Evolutionary conservation across 768 basidiomycete genomes (phyloP), one percentile per base, ranked within the genome.

Genomic region (Lactarius tabidus): DNA sequence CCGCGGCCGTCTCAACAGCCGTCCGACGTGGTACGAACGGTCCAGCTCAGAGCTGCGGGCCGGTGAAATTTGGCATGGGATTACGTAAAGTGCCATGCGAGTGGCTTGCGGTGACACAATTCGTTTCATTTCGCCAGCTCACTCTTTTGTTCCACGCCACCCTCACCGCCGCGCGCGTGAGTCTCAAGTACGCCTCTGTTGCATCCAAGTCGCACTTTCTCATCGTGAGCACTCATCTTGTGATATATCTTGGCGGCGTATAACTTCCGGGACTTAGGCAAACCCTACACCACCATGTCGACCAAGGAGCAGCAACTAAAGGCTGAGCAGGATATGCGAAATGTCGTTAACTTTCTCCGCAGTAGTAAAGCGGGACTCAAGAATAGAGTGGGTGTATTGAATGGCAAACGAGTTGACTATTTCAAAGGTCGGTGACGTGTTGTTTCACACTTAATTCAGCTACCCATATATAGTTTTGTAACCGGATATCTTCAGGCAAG

Each of bases 351-450:
- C 69, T 99, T 91, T 73, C 80, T 99, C 57, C 86, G 97, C 53
- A 88, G 90, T 69, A 88, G 90, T 70, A 88, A 87, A 71, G 82
- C 92, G 17, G 93, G 93, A 2, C 86, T 98, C 71, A 98, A 97
- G 80, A 84, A 88, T 60, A 84, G 93, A 68, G 88, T 90, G 12
- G 97, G 97, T 26, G 90, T 95, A 10, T 78, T 98, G 72, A 93
- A 93, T 71, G 96, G 96, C 28, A 97, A 96, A 77, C 88, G 96
- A 39, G 78, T 95, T 59, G 96, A 98, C 76, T 99, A 98, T 78
- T 99, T 98, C 82, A 99, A 95, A 81, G 97, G 96, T 95, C 59
- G 70, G 82, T 69, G n/a, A n/a, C 48, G 23, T 41, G 14, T 36
- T 17, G 31, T 33, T 8, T 36, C 28, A 20, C 55, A 33, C 26